A percentile compares a stretch with the other conserved stretches of the same genome.
Conservation (phyloP, 1,284 basidiomycete species). For the Cryptococcus sp. region DNA sequence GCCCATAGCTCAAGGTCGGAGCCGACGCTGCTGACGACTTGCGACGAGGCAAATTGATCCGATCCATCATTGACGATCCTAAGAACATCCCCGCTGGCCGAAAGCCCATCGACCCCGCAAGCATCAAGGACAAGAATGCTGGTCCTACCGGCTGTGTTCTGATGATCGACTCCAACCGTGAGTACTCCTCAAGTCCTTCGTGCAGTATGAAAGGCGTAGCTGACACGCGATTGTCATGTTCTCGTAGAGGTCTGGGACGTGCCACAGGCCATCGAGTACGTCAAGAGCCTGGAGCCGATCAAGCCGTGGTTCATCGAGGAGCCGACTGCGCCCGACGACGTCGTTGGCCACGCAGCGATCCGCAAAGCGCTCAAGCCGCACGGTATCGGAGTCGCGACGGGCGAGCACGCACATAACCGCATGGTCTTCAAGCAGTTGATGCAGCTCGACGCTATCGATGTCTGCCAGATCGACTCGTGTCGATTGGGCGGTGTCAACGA, state of each 20-base stretch:
- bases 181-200: slow-evolving; percentile 14
- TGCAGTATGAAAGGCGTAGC: neutral
- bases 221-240: neutral
- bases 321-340: slow-evolving; percentile 89
- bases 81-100: slow-evolving; percentile 52
- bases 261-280: slow-evolving; percentile 86
- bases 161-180: slow-evolving; percentile 95
- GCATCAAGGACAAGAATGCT: slow-evolving; percentile 82
- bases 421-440: slow-evolving; percentile 98
- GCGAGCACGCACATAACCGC: slow-evolving; percentile 92
- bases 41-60: slow-evolving; percentile 81
- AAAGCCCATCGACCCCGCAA: slow-evolving; percentile 65
- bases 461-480: slow-evolving; percentile 95
- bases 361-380: slow-evolving; percentile 67
- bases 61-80: slow-evolving; percentile 91
- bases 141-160: slow-evolving; percentile 89
- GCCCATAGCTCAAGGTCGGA: slow-evolving; percentile 80
- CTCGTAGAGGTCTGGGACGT: slow-evolving; percentile 81
- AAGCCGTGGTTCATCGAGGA: slow-evolving; percentile 99
- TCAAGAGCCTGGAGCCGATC: slow-evolving; percentile 74
- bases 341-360: slow-evolving; percentile 60
- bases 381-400: slow-evolving; percentile 91
- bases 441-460: slow-evolving; percentile 90
- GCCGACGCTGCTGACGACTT: slow-evolving; percentile 78
- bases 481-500: slow-evolving; percentile 91